Evolutionary conservation across 2,329 filamentous ascomycete genomes (phyloP).

Genomic region (Chalaropsis ovoidea): DNA sequence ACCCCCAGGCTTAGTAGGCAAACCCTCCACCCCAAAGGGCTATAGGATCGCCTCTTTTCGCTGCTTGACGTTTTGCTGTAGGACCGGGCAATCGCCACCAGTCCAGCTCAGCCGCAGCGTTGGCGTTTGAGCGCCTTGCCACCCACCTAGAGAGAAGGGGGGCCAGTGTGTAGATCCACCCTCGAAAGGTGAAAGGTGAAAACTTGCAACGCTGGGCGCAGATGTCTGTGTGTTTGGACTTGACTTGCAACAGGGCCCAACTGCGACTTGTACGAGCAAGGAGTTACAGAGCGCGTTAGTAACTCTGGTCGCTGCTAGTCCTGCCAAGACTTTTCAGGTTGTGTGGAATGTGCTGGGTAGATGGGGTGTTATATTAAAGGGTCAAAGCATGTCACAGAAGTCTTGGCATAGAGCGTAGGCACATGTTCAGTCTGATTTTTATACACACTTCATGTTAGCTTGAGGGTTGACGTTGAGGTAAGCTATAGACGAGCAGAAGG

Average conservation of each 20-base stretch:
- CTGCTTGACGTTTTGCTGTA: neutral
- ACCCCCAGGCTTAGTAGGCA: neutral
- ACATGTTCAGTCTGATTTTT: no score
- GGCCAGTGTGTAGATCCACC: no score
- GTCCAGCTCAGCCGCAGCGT: neutral
- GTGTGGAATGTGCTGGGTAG: neutral
- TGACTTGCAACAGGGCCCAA: no score
- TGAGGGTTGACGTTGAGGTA: neutral
- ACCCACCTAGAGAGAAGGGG: no score
- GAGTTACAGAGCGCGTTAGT: neutral
- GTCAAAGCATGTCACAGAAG: conserved; percentile 3
- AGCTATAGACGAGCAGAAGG: neutral
- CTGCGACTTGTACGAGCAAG: neutral
- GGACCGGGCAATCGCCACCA: neutral
- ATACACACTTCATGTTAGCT: neutral
- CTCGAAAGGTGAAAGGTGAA: no score
- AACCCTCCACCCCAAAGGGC: neutral
- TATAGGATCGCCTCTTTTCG: neutral
- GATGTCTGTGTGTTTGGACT: no score
- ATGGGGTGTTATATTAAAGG: neutral
- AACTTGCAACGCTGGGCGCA: no score
- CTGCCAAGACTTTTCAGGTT: conserved; percentile 13
- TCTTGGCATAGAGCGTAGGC: neutral
- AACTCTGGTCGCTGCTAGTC: neutral
- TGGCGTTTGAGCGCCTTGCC: neutral